These are phyloP conservation scores for Magnolia kwangsiensis DNA, from an alignment of 164 flowering plant species.

Conservation along the genomic window DNA sequence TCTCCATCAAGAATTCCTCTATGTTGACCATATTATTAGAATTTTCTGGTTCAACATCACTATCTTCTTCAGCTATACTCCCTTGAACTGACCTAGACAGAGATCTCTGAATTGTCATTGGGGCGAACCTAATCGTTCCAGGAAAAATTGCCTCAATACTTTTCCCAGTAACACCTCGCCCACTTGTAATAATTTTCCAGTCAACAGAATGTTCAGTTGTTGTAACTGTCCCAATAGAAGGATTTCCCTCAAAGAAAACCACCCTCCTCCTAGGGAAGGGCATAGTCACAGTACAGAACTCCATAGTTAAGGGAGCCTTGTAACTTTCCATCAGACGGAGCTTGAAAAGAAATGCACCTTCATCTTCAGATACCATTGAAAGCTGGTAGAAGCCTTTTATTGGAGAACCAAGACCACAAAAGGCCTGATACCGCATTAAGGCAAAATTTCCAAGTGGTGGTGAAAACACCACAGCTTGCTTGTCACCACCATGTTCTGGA, in stretches of 20 bases:
- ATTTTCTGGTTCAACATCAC: slow-evolving; percentile 72
- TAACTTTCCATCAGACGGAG: slow-evolving; percentile 84
- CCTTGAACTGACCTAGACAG: slow-evolving; percentile 33
- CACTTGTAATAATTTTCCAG: slow-evolving; percentile 82
- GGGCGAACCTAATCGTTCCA: slow-evolving; percentile 86
- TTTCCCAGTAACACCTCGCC: slow-evolving; percentile 74
- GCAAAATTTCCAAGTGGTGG: slow-evolving; percentile 95
- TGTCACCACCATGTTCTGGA: slow-evolving; percentile 83
- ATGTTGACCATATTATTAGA: slow-evolving; percentile 57
- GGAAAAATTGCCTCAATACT: slow-evolving; percentile 94
- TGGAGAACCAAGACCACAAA: slow-evolving; percentile 74
- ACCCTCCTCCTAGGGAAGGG: slow-evolving; percentile 91
- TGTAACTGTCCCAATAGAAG: slow-evolving; percentile 87
- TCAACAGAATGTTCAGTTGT: slow-evolving; percentile 77
- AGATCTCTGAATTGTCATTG: slow-evolving; percentile 54
- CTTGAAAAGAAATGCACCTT: slow-evolving; percentile 96
- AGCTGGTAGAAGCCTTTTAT: slow-evolving; percentile 97
- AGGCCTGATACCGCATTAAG: slow-evolving; percentile 78
- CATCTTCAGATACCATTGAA: slow-evolving; percentile 98
- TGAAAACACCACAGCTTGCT: slow-evolving; percentile 80
- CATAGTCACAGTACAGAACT: slow-evolving; percentile 85
- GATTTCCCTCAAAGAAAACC: slow-evolving; percentile 82
- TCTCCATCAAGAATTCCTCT: slow-evolving; percentile 77
- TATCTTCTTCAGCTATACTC: slow-evolving; percentile 60
- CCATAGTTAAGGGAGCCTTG: slow-evolving; percentile 75